phyloP scores from a whole-genome alignment of 306 rosid genomes.

The Astragalus glycyphyllos region DNA sequence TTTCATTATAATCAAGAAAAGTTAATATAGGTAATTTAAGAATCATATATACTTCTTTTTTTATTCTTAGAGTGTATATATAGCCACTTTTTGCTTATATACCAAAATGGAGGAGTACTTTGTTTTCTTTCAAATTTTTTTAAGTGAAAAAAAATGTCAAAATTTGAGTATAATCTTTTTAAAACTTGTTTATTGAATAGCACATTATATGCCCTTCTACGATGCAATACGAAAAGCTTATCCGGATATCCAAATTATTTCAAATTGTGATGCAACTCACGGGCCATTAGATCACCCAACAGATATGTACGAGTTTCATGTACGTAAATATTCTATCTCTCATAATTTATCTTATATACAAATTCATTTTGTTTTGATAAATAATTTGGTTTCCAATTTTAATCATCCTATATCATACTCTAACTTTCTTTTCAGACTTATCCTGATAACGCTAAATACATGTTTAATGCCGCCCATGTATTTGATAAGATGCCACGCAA shows the following conservation, averaged over 20 bases:
- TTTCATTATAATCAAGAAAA: too few relatives aligned
- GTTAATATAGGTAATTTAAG: too few relatives aligned
- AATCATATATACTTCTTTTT: too few relatives aligned
- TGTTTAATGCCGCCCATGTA: slow-evolving; percentile 58
- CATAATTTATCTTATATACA: not conserved
- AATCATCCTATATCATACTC: slow-evolving; percentile 18
- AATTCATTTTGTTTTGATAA: slow-evolving; percentile 17
- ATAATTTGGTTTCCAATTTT: not conserved
- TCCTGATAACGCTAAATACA: slow-evolving; percentile 36
- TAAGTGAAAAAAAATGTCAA: not conserved
- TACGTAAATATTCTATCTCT: slow-evolving; percentile 49
- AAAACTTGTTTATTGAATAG: slow-evolving; percentile 43
- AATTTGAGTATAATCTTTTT: not conserved
- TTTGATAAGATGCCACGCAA: slow-evolving; percentile 70
- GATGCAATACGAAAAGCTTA: slow-evolving; percentile 59
- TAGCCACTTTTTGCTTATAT: too few relatives aligned
- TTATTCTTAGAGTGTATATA: too few relatives aligned
- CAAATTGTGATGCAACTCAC: slow-evolving; percentile 87
- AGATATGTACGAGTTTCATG: slow-evolving; percentile 84
- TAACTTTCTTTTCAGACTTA: slow-evolving; percentile 59
- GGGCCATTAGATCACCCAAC: slow-evolving; percentile 74
- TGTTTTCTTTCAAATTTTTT: not conserved
- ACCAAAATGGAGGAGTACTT: not conserved
- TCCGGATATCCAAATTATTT: slow-evolving; percentile 74
- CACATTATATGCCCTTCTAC: slow-evolving; percentile 73